Percentiles rank a stretch among this genome's conserved stretches.
Conservation (phyloP, 805 yeast genomes). For the Lipomyces starkeyi region DNA sequence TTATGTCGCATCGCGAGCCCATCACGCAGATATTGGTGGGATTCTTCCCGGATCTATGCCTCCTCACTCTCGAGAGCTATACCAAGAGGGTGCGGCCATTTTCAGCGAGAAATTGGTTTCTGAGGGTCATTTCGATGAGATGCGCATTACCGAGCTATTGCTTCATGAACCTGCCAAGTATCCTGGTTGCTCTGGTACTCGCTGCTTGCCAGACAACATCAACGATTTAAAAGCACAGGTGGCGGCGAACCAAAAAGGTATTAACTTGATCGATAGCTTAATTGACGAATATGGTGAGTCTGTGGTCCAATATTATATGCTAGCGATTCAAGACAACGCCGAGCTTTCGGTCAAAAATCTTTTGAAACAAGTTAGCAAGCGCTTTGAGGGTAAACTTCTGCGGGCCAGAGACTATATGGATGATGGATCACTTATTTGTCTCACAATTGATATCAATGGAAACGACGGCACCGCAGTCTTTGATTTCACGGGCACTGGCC, state of each 20-base stretch:
- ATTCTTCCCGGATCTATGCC: slow-evolving; percentile 94
- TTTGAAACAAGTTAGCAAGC: slow-evolving; percentile 54
- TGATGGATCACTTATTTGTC: slow-evolving; percentile 74
- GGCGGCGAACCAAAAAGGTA: slow-evolving; percentile 89
- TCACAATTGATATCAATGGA: slow-evolving; percentile 58
- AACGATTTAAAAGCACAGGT: slow-evolving; percentile 85
- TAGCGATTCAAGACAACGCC: slow-evolving; percentile 81
- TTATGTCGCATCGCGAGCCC: slow-evolving; percentile 93
- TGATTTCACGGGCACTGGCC: slow-evolving; percentile 85
- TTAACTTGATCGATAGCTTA: slow-evolving; percentile 63
- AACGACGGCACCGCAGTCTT: slow-evolving; percentile 68
- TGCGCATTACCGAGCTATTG: slow-evolving; percentile 63
- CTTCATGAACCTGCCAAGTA: slow-evolving; percentile 75
- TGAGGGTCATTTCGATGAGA: slow-evolving; percentile 77
- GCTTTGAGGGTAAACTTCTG: slow-evolving; percentile 48
- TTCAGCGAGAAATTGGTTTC: slow-evolving; percentile 75
- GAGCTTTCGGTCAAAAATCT: slow-evolving; percentile 68
- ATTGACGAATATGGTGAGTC: slow-evolving; percentile 66
- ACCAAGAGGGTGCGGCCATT: slow-evolving; percentile 92
- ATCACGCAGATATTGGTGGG: slow-evolving; percentile 96
- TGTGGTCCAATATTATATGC: slow-evolving; percentile 74
- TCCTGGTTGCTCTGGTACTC: slow-evolving; percentile 89
- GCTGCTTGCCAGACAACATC: slow-evolving; percentile 81
- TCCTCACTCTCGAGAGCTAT: slow-evolving; percentile 80
- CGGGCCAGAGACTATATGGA: slow-evolving; percentile 73